These are phyloP conservation scores for Aspergillus oerlinghausenensis DNA, from an alignment of 2,329 filamentous ascomycete species.

Conservation along the genomic window DNA sequence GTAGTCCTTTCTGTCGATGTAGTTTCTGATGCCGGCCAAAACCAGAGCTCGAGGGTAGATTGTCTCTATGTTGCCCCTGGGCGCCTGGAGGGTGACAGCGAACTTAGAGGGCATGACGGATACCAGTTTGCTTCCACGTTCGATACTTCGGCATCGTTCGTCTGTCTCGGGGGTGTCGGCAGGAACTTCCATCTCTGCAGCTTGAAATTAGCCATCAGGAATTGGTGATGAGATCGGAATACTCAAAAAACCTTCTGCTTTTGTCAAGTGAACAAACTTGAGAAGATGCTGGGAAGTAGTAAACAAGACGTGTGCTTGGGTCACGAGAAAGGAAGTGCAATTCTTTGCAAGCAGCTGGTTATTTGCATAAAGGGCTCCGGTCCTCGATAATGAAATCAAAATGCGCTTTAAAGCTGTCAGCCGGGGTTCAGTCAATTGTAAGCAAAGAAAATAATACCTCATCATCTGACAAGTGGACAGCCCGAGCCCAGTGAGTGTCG, in stretches of 20 bases:
- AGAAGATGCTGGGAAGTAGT: slow-evolving; percentile 89
- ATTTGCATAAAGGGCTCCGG: slow-evolving; percentile 75
- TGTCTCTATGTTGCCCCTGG: slow-evolving; percentile 89
- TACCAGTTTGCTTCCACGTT: slow-evolving; percentile 80
- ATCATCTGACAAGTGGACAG: slow-evolving; percentile 34
- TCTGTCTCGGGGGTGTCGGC: slow-evolving; percentile 85
- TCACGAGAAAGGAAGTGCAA: slow-evolving; percentile 85
- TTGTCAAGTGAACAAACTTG: slow-evolving; percentile 83
- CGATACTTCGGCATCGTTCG: slow-evolving; percentile 85
- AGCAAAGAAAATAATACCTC: slow-evolving; percentile 27
- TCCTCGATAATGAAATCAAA: slow-evolving; percentile 64
- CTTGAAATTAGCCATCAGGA: slow-evolving; percentile 17
- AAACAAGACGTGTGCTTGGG: slow-evolving; percentile 77
- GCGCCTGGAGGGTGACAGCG: slow-evolving; percentile 87
- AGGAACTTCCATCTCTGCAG: slow-evolving; percentile 71
- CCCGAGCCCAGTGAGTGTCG: slow-evolving; percentile 37
- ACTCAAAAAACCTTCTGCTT: slow-evolving; percentile 52
- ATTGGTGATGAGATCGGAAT: slow-evolving; percentile 18
- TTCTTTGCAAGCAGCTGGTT: slow-evolving; percentile 71
- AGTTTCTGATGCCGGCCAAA: slow-evolving; percentile 76
- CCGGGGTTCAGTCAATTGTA: not conserved
- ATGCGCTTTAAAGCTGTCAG: slow-evolving; percentile 36
- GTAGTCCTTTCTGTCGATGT: slow-evolving; percentile 78
- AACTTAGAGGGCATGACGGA: slow-evolving; percentile 86
- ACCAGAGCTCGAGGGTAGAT: slow-evolving; percentile 92